Evolutionary conservation across 2,329 filamentous ascomycete species (phyloP).

Genomic region (Thermothelomyces thermophilus): DNA sequence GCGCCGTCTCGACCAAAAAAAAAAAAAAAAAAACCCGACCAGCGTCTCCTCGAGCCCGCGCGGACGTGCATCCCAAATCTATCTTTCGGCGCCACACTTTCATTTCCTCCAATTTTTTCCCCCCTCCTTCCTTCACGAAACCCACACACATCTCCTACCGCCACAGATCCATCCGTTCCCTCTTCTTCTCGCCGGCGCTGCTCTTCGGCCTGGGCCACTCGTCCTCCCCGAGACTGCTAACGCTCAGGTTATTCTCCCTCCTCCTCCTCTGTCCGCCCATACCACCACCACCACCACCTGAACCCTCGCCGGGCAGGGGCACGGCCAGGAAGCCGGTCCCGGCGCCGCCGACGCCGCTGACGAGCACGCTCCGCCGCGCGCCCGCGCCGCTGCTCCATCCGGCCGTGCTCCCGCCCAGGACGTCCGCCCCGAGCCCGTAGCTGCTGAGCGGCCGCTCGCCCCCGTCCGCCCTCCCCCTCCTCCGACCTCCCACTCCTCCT

Average conservation of each 20-base stretch:
- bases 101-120: not conserved
- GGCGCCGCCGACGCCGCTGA: constrained; percentile 44
- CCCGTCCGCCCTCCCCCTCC: constrained; percentile 26
- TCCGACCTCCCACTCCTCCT: constrained; percentile 30
- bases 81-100: not conserved
- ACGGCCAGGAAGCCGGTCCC: constrained; percentile 48
- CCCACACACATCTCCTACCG: constrained; percentile 10
- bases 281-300: not conserved
- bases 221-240: constrained; percentile 14
- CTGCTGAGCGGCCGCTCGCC: constrained; percentile 44
- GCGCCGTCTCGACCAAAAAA: too few relatives aligned
- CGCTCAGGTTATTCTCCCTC: not conserved
- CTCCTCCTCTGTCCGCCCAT: not conserved
- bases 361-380: constrained; percentile 47
- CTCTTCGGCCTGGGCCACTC: constrained; percentile 24
- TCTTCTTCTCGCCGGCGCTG: constrained; percentile 22
- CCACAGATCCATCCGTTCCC: constrained; percentile 26
- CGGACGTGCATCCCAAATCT: too few relatives aligned
- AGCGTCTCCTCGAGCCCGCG: too few relatives aligned
- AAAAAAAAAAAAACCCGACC: too few relatives aligned
- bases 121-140: not conserved
- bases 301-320: constrained; percentile 39
- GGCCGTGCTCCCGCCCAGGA: constrained; percentile 31
- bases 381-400: constrained; percentile 46
- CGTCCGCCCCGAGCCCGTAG: constrained; percentile 51